phyloP scores from a whole-genome alignment of 2,329 filamentous ascomycete genomes.

The Sclerotiophoma versabilis region DNA sequence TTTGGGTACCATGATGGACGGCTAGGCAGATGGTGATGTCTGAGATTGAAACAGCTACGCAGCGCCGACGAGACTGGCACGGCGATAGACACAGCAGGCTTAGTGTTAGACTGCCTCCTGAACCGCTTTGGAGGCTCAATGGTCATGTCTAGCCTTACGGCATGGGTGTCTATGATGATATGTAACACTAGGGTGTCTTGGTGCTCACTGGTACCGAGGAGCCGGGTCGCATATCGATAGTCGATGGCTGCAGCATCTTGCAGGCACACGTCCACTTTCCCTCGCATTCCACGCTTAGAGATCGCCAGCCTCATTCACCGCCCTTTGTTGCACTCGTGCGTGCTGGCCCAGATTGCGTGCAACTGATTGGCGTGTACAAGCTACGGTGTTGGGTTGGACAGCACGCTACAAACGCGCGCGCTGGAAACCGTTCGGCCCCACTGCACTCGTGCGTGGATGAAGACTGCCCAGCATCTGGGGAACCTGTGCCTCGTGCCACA shows the following conservation, averaged over 20 bases:
- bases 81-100: no score
- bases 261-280: conserved; percentile 6
- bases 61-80: not conserved
- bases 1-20: conserved; percentile 51
- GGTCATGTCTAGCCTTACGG: not conserved
- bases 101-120: not conserved
- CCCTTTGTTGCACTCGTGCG: conserved; percentile 19
- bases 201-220: conserved; percentile 9
- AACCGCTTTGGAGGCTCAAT: not conserved
- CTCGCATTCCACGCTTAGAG: conserved; percentile 18
- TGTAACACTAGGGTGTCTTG: conserved; percentile 8
- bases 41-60: not conserved
- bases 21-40: not conserved
- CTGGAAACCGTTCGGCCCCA: conserved; percentile 17
- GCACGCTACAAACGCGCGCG: conserved; percentile 8
- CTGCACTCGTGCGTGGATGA: conserved; percentile 28
- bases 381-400: conserved; percentile 5
- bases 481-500: conserved; percentile 29
- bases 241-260: conserved; percentile 6
- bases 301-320: conserved; percentile 22
- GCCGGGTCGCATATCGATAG: conserved; percentile 12
- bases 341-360: not conserved
- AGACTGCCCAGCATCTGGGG: conserved; percentile 28
- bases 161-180: conserved; percentile 5
- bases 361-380: conserved; percentile 10